Conservation (phyloP, 2,329 filamentous ascomycete genomes). For the Orbilia javanica region DNA sequence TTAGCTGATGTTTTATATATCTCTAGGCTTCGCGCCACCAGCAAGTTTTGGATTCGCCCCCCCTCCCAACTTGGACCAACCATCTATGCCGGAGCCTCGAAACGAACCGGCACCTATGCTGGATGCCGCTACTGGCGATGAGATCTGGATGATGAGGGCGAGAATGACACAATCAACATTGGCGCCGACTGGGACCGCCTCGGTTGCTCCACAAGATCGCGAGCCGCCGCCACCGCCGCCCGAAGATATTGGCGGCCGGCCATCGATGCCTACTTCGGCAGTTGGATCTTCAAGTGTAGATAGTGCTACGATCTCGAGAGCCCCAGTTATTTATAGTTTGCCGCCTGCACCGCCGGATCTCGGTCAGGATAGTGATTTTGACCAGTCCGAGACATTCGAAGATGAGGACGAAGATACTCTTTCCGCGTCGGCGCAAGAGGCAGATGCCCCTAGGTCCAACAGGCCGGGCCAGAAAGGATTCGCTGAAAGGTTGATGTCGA, state of each 20-base stretch:
- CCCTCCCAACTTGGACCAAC: conserved; percentile 68
- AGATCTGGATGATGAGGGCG: conserved; percentile 71
- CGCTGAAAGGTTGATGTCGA: conserved; percentile 87
- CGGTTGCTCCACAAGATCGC: conserved; percentile 56
- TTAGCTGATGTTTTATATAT: conserved; percentile 60
- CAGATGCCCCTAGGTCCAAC: conserved; percentile 69
- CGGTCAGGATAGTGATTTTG: conserved; percentile 9
- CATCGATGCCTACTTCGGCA: neutral
- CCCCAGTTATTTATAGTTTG: conserved; percentile 80
- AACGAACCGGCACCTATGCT: conserved; percentile 51
- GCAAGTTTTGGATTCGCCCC: conserved; percentile 64
- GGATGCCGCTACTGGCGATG: conserved; percentile 63
- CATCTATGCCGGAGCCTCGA: conserved; percentile 69
- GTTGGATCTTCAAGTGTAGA: conserved; percentile 62
- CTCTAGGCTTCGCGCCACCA: conserved; percentile 65
- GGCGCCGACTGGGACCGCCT: conserved; percentile 65
- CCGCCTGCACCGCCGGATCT: conserved; percentile 62
- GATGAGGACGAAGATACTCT: conserved; percentile 58
- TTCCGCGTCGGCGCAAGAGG: neutral
- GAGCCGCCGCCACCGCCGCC: conserved; percentile 3
- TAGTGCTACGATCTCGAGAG: conserved; percentile 77
- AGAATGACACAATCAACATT: conserved; percentile 77
- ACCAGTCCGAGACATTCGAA: conserved; percentile 61
- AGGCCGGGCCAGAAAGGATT: conserved; percentile 86
- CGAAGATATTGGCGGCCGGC: neutral